Evolutionary conservation across 176 grass and related monocot genomes (phyloP).

Genomic region (Phoenix dactylifera): DNA sequence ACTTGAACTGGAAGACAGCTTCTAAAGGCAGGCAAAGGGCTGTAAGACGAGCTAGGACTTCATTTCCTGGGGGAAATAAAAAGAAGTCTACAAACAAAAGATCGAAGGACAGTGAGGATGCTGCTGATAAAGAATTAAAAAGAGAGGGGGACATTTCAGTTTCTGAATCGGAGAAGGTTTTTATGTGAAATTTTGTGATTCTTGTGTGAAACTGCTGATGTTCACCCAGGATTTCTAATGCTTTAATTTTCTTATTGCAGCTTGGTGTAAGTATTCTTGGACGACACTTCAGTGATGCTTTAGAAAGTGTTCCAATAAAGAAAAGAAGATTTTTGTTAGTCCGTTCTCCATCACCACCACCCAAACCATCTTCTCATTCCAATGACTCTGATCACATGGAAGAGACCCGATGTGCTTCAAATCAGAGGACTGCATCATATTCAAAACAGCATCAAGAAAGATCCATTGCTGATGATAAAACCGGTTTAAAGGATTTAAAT

Average conservation of each 20-base stretch:
- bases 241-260: conserved; percentile 33
- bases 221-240: conserved; percentile 14
- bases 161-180: conserved; percentile 90
- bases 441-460: no score
- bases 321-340: conserved; percentile 68
- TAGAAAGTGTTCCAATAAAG: conserved; percentile 81
- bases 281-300: conserved; percentile 59
- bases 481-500: conserved; percentile 16
- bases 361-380: no score
- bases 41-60: conserved; percentile 61
- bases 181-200: conserved; percentile 25
- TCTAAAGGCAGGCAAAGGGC: conserved; percentile 51
- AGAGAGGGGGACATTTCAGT: conserved; percentile 29
- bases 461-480: no score
- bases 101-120: conserved; percentile 35
- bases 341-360: conserved; percentile 52
- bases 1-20: conserved; percentile 62
- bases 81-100: conserved; percentile 25
- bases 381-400: no score
- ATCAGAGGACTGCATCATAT: no score
- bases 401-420: no score
- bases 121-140: conserved; percentile 25
- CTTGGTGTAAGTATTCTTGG: conserved; percentile 87
- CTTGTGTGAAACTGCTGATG: no score
- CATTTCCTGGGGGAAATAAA: conserved; percentile 39